Base-by-base conservation (phyloP, 1,284 basidiomycete species). In the Ceratobasidium sp. region DNA sequence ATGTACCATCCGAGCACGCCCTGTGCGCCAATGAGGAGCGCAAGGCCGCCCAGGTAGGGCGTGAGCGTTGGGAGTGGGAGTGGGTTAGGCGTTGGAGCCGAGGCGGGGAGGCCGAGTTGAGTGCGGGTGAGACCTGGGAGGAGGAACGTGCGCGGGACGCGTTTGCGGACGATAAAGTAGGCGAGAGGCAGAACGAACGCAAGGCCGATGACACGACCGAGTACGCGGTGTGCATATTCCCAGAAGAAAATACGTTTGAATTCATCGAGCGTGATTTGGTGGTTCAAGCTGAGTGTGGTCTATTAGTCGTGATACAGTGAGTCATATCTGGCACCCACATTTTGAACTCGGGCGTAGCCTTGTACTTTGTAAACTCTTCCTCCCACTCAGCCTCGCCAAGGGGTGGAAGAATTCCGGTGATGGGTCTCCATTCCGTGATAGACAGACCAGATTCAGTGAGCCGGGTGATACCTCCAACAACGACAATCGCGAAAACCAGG, bases 1-100 rank as follows among this genome's bases (percentile, higher is more conserved):
- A 99, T 99, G 87, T 98, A 98, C 98, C 98, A 99, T 37, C 98
- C 98, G 25, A 99, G 88, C 19, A 90, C 89, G 52, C 98, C 98
- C 84, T 99, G 95, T 44, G 91, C 91, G 32, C 95, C 97, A 71
- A 99, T 92, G 62, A 98, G 90, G 0, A 90, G 83, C 0, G 92
- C 92, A 78, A 98, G 88, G 1, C 89, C 91, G 15, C 89, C 84
- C 37, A 98, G 88, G 79, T 90, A 90, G 37, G 85, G 83, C 0
- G 91, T 89, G 73, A 95, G 87, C 0, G 88, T 83, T 4, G 86
- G 85, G 5, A 66, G 32, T 6, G 73, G 73, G 17, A 75, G 73
- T n/a, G 73, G 73, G 52, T 75, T 75, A 8, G 73, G 73, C 1
- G 73, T 62, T 34, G 73, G 73, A 25, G 73, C 73, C 7, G 73